Evolutionary conservation across 768 basidiomycete species (phyloP).

Genomic region (Kwoniella bestiolae): DNA sequence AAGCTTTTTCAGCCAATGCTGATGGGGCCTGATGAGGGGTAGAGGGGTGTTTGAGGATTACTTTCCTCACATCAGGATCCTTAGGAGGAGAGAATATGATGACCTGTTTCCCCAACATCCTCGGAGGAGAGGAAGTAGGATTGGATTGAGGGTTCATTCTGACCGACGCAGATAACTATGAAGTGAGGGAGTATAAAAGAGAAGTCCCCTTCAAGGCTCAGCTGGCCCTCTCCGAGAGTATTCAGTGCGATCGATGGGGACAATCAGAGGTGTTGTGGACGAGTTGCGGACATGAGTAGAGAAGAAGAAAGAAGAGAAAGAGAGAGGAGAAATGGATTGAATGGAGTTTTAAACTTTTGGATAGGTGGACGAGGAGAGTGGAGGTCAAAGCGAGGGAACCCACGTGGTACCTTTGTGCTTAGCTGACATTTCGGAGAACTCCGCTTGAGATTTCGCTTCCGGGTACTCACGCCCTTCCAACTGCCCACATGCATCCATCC

Average conservation of each 20-base stretch:
- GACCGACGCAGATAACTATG: no score
- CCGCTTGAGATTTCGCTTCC: conserved; percentile 1
- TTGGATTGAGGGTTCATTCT: no score
- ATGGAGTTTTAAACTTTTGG: not conserved
- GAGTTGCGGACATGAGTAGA: not conserved
- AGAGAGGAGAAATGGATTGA: not conserved
- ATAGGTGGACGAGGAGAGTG: conserved; percentile 14
- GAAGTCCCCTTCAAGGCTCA: no score
- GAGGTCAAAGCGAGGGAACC: conserved; percentile 14
- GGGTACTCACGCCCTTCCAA: conserved; percentile 1
- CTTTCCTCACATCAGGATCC: not conserved
- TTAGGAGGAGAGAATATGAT: conserved; percentile 6
- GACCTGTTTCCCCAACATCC: not conserved
- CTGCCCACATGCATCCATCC: conserved; percentile 6
- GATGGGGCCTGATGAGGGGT: not conserved
- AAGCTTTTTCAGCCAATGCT: not conserved
- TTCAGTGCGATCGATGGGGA: not conserved
- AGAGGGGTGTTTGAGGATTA: not conserved
- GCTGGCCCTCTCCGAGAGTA: not conserved
- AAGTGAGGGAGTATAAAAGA: no score
- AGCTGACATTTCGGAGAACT: not conserved
- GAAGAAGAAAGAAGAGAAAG: conserved; percentile 6
- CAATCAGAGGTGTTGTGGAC: not conserved
- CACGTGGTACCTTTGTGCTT: not conserved
- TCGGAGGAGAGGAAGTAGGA: not conserved